phyloP scores from a whole-genome alignment of 2,329 filamentous ascomycete species.

The Rhynchosporium secalis region DNA sequence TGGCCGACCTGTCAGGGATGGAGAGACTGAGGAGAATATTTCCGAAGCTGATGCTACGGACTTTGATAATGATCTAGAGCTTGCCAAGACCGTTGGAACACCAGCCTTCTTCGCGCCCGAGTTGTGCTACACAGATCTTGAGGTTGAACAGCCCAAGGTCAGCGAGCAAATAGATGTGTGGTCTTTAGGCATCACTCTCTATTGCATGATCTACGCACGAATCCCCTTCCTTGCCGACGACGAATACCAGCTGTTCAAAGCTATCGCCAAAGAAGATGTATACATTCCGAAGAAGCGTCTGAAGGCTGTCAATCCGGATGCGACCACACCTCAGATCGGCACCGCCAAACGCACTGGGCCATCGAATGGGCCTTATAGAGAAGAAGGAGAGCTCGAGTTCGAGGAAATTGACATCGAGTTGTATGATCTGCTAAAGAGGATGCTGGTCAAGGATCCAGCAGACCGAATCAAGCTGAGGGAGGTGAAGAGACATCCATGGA shows the following conservation, averaged over 20 bases:
- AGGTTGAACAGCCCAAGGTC: conserved; percentile 69
- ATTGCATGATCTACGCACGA: conserved; percentile 90
- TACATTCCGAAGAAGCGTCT: conserved; percentile 82
- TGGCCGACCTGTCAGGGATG: conserved; percentile 80
- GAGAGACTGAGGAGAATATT: conserved; percentile 71
- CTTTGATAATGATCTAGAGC: conserved; percentile 87
- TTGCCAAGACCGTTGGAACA: conserved; percentile 98
- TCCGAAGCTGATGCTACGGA: conserved; percentile 83
- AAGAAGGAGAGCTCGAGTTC: conserved; percentile 77
- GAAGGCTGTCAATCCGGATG: conserved; percentile 68
- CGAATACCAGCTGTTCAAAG: conserved; percentile 87
- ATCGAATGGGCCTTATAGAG: conserved; percentile 64
- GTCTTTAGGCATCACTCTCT: conserved; percentile 94
- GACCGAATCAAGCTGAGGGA: conserved; percentile 87
- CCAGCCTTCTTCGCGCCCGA: conserved; percentile 98
- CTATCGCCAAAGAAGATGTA: conserved; percentile 89
- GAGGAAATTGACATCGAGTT: conserved; percentile 82
- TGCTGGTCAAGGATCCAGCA: conserved; percentile 86
- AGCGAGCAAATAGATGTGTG: conserved; percentile 96
- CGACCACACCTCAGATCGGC: conserved; percentile 55
- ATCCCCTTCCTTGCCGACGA: conserved; percentile 92
- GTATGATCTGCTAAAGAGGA: conserved; percentile 72
- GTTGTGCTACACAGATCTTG: conserved; percentile 83
- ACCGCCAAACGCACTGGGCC: conserved; percentile 50
- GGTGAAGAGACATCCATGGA: conserved; percentile 93